Percentiles rank a stretch among this genome's conserved stretches.
phyloP scores from a whole-genome alignment of 768 basidiomycete genomes.

The Tricholoma hemisulphureum region DNA sequence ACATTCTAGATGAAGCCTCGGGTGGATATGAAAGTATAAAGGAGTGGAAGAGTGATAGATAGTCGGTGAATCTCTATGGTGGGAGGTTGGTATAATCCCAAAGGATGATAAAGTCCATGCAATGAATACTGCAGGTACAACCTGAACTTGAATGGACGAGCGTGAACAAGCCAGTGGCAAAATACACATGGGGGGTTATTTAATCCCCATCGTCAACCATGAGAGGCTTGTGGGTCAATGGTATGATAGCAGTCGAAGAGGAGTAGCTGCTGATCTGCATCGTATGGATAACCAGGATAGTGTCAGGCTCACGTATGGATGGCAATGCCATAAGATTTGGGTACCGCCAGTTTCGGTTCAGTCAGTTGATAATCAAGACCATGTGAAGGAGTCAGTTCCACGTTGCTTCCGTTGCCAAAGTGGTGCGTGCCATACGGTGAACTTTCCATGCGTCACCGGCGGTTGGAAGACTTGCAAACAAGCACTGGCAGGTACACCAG shows the following conservation, averaged over 20 bases:
- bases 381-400: background rate
- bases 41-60: no score
- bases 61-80: background rate
- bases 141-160: background rate
- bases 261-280: background rate
- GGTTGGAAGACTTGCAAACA: background rate
- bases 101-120: no score
- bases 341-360: background rate
- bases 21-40: no score
- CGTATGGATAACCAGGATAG: background rate
- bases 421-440: background rate
- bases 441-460: no score
- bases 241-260: no score
- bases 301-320: background rate
- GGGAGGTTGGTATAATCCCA: background rate
- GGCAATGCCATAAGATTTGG: no score
- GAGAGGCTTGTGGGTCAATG: background rate
- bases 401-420: background rate
- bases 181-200: background rate
- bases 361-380: background rate
- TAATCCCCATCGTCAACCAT: background rate
- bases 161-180: background rate
- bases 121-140: background rate
- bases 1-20: conserved; percentile 1
- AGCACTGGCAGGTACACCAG: background rate